A percentile compares a stretch with the other conserved stretches of the same genome.
These are phyloP conservation scores for Hemileccinum rubropunctum DNA, from an alignment of 768 basidiomycete genomes.

Conservation along the genomic window DNA sequence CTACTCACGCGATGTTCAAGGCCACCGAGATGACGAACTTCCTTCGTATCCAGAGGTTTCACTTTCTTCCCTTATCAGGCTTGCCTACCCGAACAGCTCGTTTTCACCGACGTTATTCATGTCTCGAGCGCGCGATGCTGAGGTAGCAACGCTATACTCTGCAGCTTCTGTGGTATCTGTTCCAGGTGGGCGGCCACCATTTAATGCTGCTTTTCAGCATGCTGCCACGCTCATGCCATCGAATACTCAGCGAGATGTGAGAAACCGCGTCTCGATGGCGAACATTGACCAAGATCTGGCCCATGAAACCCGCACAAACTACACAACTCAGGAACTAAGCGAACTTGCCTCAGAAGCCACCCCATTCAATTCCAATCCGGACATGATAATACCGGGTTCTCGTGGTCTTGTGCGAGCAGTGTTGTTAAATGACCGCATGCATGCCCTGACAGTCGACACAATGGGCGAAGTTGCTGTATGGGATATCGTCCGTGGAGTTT, in stretches of 20 bases:
- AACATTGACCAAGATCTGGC: slow-evolving; percentile 29
- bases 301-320: slow-evolving; percentile 45
- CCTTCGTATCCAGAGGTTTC: slow-evolving; percentile 60
- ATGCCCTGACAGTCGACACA: slow-evolving; percentile 89
- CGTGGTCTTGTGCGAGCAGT: slow-evolving; percentile 80
- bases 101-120: slow-evolving; percentile 40
- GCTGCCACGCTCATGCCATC: slow-evolving; percentile 24
- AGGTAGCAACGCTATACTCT: slow-evolving; percentile 85
- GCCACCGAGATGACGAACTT: slow-evolving; percentile 16
- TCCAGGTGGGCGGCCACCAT: slow-evolving; percentile 41
- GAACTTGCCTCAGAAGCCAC: slow-evolving; percentile 82
- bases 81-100: slow-evolving; percentile 65
- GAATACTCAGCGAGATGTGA: slow-evolving; percentile 23
- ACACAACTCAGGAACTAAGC: slow-evolving; percentile 60
- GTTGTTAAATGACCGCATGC: slow-evolving; percentile 84
- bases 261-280: slow-evolving; percentile 17
- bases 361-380: slow-evolving; percentile 53
- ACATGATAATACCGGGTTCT: slow-evolving; percentile 70
- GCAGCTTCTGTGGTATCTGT: slow-evolving; percentile 78
- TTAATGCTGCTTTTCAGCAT: slow-evolving; percentile 35
- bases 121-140: slow-evolving; percentile 57
- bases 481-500: slow-evolving; percentile 81
- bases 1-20: slow-evolving; percentile 18
- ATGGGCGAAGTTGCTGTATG: slow-evolving; percentile 86
- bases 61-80: slow-evolving; percentile 63